These are phyloP conservation scores for Entonaema liquescens DNA, from an alignment of 495 filamentous ascomycete species.

Conservation along the genomic window DNA sequence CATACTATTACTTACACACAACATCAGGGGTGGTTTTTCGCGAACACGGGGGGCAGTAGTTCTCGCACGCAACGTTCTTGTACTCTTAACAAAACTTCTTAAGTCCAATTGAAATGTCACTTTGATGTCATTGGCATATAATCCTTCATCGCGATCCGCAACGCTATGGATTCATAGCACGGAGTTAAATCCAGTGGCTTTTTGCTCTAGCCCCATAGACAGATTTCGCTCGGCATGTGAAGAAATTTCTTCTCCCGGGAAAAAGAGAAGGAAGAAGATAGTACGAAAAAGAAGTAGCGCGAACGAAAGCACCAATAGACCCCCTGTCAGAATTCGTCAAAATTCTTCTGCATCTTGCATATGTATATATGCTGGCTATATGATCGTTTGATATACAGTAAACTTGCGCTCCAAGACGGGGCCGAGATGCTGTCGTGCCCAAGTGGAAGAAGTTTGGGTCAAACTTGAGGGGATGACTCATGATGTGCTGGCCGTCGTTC, in stretches of 20 bases:
- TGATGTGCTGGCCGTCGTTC: constrained; percentile 29
- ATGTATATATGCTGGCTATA: constrained; percentile 6
- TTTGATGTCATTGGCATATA: constrained; percentile 35
- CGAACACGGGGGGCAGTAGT: constrained; percentile 20
- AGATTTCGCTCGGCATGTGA: constrained; percentile 6
- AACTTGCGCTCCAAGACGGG: constrained; percentile 4
- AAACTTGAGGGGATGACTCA: constrained; percentile 30
- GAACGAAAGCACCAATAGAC: not conserved
- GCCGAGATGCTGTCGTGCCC: constrained; percentile 27
- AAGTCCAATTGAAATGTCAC: constrained; percentile 4
- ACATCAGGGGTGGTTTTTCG: constrained; percentile 19
- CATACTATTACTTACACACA: constrained; percentile 11
- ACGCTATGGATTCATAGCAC: constrained; percentile 27
- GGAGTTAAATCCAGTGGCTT: constrained; percentile 9
- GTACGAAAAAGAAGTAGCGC: not conserved
- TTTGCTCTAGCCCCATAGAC: constrained; percentile 14
- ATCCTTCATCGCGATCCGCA: constrained; percentile 27
- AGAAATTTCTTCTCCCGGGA: not conserved
- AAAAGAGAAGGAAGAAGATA: not conserved
- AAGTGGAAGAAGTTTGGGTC: constrained; percentile 13
- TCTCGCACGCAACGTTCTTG: constrained; percentile 12
- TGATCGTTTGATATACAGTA: constrained; percentile 5
- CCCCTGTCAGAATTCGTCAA: not conserved
- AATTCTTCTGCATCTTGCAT: constrained; percentile 2
- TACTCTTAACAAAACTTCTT: not conserved